Evolutionary conservation across 2,329 filamentous ascomycete genomes (phyloP).

Genomic region (Venturia aucupariae): DNA sequence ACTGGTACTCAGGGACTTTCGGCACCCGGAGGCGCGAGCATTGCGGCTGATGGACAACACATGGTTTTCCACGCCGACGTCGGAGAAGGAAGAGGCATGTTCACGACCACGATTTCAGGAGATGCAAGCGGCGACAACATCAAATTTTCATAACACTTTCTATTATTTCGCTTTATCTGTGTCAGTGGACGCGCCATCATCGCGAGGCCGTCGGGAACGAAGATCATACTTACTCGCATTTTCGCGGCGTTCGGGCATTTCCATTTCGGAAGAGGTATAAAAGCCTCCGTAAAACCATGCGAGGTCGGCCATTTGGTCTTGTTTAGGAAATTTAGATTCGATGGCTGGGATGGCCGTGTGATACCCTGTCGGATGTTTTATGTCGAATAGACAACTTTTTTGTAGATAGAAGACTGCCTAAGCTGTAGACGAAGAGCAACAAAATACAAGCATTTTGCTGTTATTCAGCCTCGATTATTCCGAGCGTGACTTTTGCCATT

Average conservation of each 20-base stretch:
- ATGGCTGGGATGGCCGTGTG: not conserved
- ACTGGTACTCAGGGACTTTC: constrained; percentile 16
- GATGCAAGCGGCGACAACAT: not conserved
- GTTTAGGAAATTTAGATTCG: constrained; percentile 3
- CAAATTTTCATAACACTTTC: not conserved
- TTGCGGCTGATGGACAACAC: constrained; percentile 13
- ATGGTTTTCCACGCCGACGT: constrained; percentile 15
- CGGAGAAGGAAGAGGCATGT: constrained; percentile 14
- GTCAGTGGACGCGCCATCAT: not conserved
- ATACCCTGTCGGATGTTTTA: constrained; percentile 4
- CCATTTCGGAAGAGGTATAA: not conserved
- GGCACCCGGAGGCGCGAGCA: constrained; percentile 17
- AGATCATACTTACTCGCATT: not conserved
- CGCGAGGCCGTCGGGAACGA: not conserved
- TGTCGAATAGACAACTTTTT: not conserved
- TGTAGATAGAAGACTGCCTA: not conserved
- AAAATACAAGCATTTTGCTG: not conserved
- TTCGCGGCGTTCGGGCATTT: not conserved
- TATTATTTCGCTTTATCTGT: not conserved
- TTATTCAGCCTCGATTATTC: too few species aligned
- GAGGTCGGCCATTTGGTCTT: not conserved
- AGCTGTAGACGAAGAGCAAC: not conserved
- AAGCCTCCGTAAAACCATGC: not conserved
- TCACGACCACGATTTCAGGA: constrained; percentile 7
- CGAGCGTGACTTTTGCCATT: too few species aligned